These are phyloP conservation scores for Gracilaria gracilis DNA, from an alignment of 23 red algal species.

Conservation along the genomic window DNA sequence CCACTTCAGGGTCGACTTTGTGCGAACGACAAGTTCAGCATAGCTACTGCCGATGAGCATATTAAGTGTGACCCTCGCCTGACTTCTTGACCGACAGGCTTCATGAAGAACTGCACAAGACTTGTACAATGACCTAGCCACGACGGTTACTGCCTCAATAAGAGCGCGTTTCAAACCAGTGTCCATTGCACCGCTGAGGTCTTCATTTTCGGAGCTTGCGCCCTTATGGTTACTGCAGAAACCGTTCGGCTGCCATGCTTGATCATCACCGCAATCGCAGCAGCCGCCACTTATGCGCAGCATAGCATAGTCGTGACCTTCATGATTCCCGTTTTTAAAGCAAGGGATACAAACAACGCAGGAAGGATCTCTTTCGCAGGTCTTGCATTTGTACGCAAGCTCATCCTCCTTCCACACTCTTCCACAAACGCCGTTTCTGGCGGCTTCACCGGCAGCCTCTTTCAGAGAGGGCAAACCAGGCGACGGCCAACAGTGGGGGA, in stretches of 20 bases:
- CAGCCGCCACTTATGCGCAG: constrained; percentile 84
- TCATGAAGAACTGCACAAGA: constrained; percentile 11
- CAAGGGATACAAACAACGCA: constrained; percentile 91
- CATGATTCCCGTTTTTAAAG: constrained; percentile 85
- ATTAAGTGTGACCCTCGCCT: neutral
- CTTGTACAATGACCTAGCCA: neutral
- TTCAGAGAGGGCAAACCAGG: neutral
- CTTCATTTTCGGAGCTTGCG: constrained; percentile 52
- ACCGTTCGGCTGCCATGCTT: constrained; percentile 73
- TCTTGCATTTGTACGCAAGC: constrained; percentile 91
- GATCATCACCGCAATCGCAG: constrained; percentile 92
- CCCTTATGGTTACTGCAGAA: constrained; percentile 78
- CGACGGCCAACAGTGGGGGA: neutral
- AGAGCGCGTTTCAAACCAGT: constrained; percentile 40
- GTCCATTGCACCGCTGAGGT: constrained; percentile 31
- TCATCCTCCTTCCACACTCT: constrained; percentile 78
- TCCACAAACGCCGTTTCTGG: constrained; percentile 77
- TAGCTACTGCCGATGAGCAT: neutral
- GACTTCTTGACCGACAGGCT: neutral
- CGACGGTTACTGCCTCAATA: constrained; percentile 21
- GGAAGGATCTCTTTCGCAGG: constrained; percentile 91
- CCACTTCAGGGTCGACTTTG: constrained; percentile 41
- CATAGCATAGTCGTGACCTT: constrained; percentile 85
- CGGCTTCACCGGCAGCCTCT: neutral
- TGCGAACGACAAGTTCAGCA: neutral